Conservation (phyloP, 2,329 filamentous ascomycete genomes). For the Calonectria leucothoes region DNA sequence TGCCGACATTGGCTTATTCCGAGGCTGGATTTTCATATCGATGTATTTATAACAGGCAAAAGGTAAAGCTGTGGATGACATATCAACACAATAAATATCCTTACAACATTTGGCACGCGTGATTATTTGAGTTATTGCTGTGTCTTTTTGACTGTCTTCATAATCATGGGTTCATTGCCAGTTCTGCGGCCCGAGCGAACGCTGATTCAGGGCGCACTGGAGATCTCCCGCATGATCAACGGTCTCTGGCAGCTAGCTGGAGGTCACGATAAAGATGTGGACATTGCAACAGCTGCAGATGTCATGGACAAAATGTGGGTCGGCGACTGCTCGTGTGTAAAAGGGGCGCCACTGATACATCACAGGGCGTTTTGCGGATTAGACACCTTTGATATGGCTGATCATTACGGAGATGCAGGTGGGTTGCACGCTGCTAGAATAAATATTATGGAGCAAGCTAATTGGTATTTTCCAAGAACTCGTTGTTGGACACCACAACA, state of each 20-base stretch:
- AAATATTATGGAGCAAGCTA: neutral
- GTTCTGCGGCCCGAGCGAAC: neutral
- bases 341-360: neutral
- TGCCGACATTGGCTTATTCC: neutral
- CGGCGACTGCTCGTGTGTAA: neutral
- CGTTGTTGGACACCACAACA: neutral
- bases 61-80: neutral
- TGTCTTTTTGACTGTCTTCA: neutral
- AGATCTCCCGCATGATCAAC: neutral
- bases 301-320: neutral
- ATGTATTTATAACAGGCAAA: neutral
- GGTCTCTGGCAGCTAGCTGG: slow-evolving; percentile 3
- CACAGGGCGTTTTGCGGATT: neutral
- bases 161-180: neutral
- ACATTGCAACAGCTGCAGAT: neutral
- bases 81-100: neutral
- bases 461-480: neutral
- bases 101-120: neutral
- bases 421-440: neutral
- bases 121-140: neutral
- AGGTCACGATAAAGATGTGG: neutral
- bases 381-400: slow-evolving; percentile 1
- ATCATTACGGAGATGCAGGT: neutral
- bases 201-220: neutral
- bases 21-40: neutral